These are phyloP conservation scores for Boletus vinaceobasis DNA, from an alignment of 768 basidiomycete genomes.

Conservation along the genomic window DNA sequence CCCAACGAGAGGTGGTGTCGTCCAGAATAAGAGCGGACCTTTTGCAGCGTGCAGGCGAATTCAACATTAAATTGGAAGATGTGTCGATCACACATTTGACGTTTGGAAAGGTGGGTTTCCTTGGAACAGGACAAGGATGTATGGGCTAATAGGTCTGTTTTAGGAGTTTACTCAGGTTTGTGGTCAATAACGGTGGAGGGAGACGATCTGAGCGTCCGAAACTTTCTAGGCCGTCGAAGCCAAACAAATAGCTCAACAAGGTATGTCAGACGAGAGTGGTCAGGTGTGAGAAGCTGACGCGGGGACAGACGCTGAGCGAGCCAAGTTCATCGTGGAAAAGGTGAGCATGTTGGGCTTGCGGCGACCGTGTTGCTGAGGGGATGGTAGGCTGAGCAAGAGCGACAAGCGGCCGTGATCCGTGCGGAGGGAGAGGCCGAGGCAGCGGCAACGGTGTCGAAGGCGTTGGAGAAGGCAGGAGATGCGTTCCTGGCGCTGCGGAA, in stretches of 20 bases:
- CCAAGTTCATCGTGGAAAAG: constrained; percentile 99
- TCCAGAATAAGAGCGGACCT: constrained; percentile 91
- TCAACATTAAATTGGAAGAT: constrained; percentile 93
- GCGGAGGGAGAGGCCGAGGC: constrained; percentile 99
- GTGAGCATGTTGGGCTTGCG: constrained; percentile 37
- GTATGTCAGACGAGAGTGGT: constrained; percentile 38
- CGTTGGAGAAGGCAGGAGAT: constrained; percentile 91
- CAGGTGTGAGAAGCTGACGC: constrained; percentile 12
- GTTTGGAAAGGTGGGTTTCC: constrained; percentile 68
- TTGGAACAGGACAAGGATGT: neutral
- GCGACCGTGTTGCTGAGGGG: constrained; percentile 17
- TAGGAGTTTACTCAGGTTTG: constrained; percentile 81
- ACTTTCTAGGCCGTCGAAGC: constrained; percentile 84
- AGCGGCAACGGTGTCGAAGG: constrained; percentile 85
- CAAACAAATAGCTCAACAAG: constrained; percentile 99
- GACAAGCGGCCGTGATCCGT: constrained; percentile 95
- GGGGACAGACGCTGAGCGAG: constrained; percentile 86
- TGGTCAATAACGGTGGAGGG: neutral
- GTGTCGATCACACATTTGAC: constrained; percentile 94
- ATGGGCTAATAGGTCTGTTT: constrained; percentile 4
- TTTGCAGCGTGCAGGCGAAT: constrained; percentile 90
- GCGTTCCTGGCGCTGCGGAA: constrained; percentile 92
- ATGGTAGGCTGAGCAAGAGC: constrained; percentile 92
- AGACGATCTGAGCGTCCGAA: neutral
- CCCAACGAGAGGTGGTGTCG: constrained; percentile 95